These are phyloP conservation scores for Starmerella vaccinii DNA, from an alignment of 805 yeast genomes.

Conservation along the genomic window DNA sequence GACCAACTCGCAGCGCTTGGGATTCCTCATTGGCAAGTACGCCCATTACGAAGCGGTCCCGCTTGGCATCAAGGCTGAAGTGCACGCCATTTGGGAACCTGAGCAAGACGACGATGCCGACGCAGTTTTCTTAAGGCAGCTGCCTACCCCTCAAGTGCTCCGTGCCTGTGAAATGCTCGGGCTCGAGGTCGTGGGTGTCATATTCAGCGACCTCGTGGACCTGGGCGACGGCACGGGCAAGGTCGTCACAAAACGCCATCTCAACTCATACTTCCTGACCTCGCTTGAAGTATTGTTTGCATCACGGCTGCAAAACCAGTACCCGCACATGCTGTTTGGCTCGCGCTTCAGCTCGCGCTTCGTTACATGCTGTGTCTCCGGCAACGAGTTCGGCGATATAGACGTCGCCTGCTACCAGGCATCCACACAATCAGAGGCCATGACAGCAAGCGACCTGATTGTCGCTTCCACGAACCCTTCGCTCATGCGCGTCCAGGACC, in stretches of 20 bases:
- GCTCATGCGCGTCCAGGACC: conserved; percentile 66
- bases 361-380: conserved; percentile 86
- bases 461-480: conserved; percentile 86
- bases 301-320: conserved; percentile 58
- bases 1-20: conserved; percentile 79
- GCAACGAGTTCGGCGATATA: conserved; percentile 79
- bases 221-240: conserved; percentile 79
- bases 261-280: conserved; percentile 78
- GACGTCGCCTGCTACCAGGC: conserved; percentile 89
- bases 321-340: conserved; percentile 36
- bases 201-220: conserved; percentile 84
- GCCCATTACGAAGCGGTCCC: conserved; percentile 69
- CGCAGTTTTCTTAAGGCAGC: conserved; percentile 57
- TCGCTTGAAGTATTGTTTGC: conserved; percentile 82
- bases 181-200: conserved; percentile 62
- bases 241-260: conserved; percentile 86
- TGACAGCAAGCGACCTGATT: conserved; percentile 76
- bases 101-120: conserved; percentile 80
- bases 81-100: conserved; percentile 89
- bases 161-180: conserved; percentile 44
- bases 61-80: conserved; percentile 85
- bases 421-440: conserved; percentile 73
- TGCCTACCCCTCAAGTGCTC: conserved; percentile 36
- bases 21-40: conserved; percentile 74
- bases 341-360: conserved; percentile 76